Percentiles rank a stretch among this genome's conserved stretches.
Evolutionary conservation across 2,329 filamentous ascomycete genomes (phyloP).

Genomic region (Albophoma yamanashiensis): DNA sequence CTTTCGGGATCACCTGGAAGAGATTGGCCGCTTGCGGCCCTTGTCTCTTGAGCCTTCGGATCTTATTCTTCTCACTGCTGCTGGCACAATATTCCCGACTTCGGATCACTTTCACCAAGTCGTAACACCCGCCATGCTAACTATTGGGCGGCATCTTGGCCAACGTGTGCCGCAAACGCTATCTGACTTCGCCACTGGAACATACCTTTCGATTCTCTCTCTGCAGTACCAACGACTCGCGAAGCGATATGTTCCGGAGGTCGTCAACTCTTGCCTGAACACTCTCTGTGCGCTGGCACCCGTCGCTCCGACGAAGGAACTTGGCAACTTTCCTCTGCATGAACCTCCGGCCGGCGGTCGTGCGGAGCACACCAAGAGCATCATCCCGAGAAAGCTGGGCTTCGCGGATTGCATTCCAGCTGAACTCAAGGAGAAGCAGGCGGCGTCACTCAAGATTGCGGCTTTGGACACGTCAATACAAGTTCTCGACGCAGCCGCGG

Average conservation of each 20-base stretch:
- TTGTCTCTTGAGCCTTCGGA: slow-evolving; percentile 55
- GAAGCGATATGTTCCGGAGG: slow-evolving; percentile 82
- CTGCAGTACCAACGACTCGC: slow-evolving; percentile 76
- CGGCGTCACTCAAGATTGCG: slow-evolving; percentile 38
- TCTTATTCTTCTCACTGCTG: slow-evolving; percentile 70
- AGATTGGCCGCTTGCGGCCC: slow-evolving; percentile 37
- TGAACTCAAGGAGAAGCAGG: slow-evolving; percentile 20
- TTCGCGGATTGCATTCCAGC: slow-evolving; percentile 45
- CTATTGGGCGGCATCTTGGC: slow-evolving; percentile 74
- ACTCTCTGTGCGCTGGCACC: slow-evolving; percentile 60
- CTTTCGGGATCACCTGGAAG: slow-evolving; percentile 63
- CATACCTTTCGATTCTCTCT: slow-evolving; percentile 67
- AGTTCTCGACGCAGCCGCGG: slow-evolving; percentile 57
- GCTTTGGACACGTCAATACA: slow-evolving; percentile 52
- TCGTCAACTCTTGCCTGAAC: slow-evolving; percentile 71
- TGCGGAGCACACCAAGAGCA: slow-evolving; percentile 30
- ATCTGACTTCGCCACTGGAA: slow-evolving; percentile 60
- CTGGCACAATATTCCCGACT: slow-evolving; percentile 80
- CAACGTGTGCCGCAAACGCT: slow-evolving; percentile 59
- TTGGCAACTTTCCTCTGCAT: slow-evolving; percentile 52
- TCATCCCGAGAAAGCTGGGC: slow-evolving; percentile 38
- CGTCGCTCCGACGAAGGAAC: slow-evolving; percentile 28
- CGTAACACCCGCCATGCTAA: slow-evolving; percentile 77
- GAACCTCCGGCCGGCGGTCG: slow-evolving; percentile 40
- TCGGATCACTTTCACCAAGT: slow-evolving; percentile 97